phyloP scores from a whole-genome alignment of 768 basidiomycete species.

The Tephrocybe sp. region DNA sequence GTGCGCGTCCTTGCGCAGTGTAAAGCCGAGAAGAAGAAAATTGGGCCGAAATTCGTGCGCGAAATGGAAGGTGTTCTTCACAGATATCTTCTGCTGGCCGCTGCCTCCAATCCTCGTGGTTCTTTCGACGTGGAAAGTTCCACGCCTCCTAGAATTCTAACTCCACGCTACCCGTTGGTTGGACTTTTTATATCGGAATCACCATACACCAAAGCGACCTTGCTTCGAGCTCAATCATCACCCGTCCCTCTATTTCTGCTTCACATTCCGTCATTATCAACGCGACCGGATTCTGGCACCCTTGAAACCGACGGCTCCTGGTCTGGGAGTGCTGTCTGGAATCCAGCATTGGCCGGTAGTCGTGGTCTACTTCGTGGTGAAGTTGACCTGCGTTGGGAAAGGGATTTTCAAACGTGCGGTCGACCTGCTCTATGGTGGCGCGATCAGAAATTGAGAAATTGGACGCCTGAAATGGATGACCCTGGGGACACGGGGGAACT shows the following conservation, averaged over 20 bases:
- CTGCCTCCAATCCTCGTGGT: neutral
- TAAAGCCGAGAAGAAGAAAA: constrained; percentile 85
- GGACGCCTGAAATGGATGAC: constrained; percentile 27
- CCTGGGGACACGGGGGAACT: constrained; percentile 1
- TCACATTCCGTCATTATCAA: constrained; percentile 55
- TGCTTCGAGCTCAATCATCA: constrained; percentile 71
- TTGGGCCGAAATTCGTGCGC: constrained; percentile 76
- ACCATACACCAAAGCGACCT: constrained; percentile 67
- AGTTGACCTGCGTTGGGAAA: constrained; percentile 70
- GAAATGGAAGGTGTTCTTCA: constrained; percentile 89
- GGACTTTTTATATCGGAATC: constrained; percentile 82
- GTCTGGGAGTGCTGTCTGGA: constrained; percentile 61
- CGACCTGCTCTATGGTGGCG: constrained; percentile 45
- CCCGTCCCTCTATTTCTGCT: constrained; percentile 77
- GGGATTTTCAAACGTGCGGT: constrained; percentile 29
- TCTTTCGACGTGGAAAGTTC: neutral
- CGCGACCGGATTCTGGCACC: constrained; percentile 1
- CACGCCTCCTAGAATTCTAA: neutral
- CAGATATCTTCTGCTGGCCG: constrained; percentile 34
- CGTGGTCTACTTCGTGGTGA: constrained; percentile 56
- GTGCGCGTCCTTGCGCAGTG: constrained; percentile 84
- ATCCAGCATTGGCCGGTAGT: constrained; percentile 57
- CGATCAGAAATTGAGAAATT: constrained; percentile 32
- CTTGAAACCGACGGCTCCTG: constrained; percentile 14
- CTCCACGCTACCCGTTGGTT: constrained; percentile 39